phyloP scores from a whole-genome alignment of 306 rosid genomes.

The Vicia faba region DNA sequence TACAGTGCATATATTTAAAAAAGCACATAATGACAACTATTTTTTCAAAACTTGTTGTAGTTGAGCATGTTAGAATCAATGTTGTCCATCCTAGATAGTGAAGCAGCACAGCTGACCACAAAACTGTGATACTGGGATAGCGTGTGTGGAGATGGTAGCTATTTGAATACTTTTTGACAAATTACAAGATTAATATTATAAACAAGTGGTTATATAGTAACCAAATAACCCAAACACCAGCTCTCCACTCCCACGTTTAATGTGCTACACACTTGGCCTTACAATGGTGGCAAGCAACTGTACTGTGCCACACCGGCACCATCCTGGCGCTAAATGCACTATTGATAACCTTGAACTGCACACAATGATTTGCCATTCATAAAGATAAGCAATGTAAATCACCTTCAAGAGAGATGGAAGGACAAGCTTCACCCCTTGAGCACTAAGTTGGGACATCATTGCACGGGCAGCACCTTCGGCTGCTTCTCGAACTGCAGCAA shows the following conservation, averaged over 20 bases:
- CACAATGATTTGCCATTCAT: slow-evolving; percentile 5
- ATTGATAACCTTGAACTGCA: not conserved
- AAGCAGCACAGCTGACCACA: not conserved
- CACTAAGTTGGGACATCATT: slow-evolving; percentile 97
- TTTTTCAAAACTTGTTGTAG: not conserved
- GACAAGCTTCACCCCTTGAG: slow-evolving; percentile 98
- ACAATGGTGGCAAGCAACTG: not conserved
- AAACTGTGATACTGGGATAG: not conserved
- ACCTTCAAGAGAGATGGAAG: slow-evolving; percentile 98
- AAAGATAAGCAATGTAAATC: slow-evolving; percentile 28
- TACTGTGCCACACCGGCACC: not conserved
- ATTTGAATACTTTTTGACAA: not conserved
- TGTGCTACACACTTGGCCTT: too few species aligned
- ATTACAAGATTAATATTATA: not conserved
- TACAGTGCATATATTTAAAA: not conserved
- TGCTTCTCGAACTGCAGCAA: slow-evolving; percentile 93
- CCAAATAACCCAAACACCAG: too few species aligned
- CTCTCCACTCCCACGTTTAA: too few species aligned
- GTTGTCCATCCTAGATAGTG: not conserved
- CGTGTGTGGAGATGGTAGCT: not conserved
- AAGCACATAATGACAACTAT: not conserved
- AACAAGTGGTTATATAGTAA: not conserved
- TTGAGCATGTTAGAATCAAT: not conserved
- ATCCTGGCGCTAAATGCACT: not conserved
- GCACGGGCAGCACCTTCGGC: slow-evolving; percentile 99